phyloP scores from a whole-genome alignment of 805 yeast species.

The Suhomyces sp. region DNA sequence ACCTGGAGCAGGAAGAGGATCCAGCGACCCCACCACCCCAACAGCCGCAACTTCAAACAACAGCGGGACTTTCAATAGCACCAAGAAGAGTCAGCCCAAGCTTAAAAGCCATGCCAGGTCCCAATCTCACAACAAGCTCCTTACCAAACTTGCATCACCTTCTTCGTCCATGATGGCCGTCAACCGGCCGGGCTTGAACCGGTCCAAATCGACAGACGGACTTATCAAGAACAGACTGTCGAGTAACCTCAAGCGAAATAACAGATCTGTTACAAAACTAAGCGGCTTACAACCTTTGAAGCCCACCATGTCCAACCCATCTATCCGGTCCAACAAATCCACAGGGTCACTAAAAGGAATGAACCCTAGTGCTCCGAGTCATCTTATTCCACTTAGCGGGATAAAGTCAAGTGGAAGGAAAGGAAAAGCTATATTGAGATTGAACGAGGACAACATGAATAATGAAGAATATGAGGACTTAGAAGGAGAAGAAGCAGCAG shows the following conservation, averaged over 20 bases:
- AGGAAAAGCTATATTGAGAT: conserved; percentile 37
- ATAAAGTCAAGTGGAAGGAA: conserved; percentile 35
- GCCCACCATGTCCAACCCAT: conserved; percentile 29
- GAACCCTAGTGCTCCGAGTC: conserved; percentile 9
- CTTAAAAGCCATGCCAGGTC: conserved; percentile 24
- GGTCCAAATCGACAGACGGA: conserved; percentile 43
- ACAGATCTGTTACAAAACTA: conserved; percentile 36
- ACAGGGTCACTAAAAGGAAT: conserved; percentile 32
- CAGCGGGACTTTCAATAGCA: background rate
- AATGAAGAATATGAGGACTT: conserved; percentile 38
- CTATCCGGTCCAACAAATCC: conserved; percentile 30
- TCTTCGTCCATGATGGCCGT: conserved; percentile 4
- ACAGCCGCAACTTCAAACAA: background rate
- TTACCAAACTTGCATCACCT: conserved; percentile 25
- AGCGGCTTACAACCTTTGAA: conserved; percentile 37
- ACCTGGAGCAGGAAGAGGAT: background rate
- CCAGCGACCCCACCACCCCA: background rate
- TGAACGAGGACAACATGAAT: conserved; percentile 33
- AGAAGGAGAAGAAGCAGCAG: conserved; percentile 9
- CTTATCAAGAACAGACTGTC: conserved; percentile 21
- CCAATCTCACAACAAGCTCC: conserved; percentile 29
- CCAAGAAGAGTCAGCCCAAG: conserved; percentile 3
- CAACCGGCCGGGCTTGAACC: conserved; percentile 29
- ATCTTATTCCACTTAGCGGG: conserved; percentile 19
- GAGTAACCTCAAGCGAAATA: conserved; percentile 29